Evolutionary conservation across 2,329 filamentous ascomycete genomes (phyloP).

Genomic region (Sarocladium kiliense): DNA sequence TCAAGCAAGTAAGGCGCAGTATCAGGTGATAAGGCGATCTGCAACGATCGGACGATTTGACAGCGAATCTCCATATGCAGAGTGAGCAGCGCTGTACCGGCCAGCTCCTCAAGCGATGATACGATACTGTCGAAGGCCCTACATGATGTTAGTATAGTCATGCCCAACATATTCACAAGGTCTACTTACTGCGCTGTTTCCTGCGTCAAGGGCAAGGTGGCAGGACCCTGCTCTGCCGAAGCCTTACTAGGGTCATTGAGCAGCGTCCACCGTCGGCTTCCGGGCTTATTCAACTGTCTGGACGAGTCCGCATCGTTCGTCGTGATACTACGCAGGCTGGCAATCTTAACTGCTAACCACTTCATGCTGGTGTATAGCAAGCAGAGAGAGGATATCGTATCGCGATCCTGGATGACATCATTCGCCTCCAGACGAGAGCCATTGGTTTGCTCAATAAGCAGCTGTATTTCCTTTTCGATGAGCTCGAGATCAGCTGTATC

Average conservation of each 20-base stretch:
- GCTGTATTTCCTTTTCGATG: constrained; percentile 56
- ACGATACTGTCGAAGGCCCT: constrained; percentile 85
- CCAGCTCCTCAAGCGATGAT: constrained; percentile 75
- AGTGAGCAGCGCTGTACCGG: constrained; percentile 72
- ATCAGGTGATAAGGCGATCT: constrained; percentile 54
- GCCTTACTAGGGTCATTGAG: constrained; percentile 59
- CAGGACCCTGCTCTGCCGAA: constrained; percentile 56
- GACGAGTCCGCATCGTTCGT: constrained; percentile 64
- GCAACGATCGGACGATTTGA: constrained; percentile 76
- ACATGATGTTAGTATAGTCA: background rate
- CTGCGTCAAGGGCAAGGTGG: constrained; percentile 82
- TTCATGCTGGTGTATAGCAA: constrained; percentile 96
- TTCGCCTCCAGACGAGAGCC: constrained; percentile 63
- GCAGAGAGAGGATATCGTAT: constrained; percentile 78
- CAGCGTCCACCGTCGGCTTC: constrained; percentile 78
- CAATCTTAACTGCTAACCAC: constrained; percentile 84
- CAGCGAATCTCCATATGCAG: constrained; percentile 86
- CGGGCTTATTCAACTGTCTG: constrained; percentile 46
- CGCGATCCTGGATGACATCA: constrained; percentile 85
- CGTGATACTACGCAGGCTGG: constrained; percentile 78
- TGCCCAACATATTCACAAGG: background rate
- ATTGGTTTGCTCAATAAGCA: constrained; percentile 52
- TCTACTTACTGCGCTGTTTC: constrained; percentile 67
- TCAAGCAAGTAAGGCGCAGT: constrained; percentile 60
- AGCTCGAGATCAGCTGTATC: constrained; percentile 46